Evolutionary conservation across 805 yeast genomes (phyloP), one percentile per base, ranked within the genome.

Genomic region (Ogataea corticis): DNA sequence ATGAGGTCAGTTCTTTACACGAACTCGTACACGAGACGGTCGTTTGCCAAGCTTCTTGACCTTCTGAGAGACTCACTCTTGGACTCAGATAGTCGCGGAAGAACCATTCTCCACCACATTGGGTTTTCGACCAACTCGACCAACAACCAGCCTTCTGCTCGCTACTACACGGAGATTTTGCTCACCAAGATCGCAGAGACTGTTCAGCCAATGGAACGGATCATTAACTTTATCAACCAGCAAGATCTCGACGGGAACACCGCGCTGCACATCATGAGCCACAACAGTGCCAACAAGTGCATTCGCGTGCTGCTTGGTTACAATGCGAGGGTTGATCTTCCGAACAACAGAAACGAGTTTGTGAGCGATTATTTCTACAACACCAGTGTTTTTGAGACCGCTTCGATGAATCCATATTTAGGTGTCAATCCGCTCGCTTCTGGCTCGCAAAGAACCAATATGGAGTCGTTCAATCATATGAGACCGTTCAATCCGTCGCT

Each of bases 101-200:
- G 87, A 55, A 89, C 96, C 0, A 82, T 95, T 0, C 68, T 94
- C 39, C 99, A 94, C 62, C 94, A 90, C 62, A 83, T 92, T 46
- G 87, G 92, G 18, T 76, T 71, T 55, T 80, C 84, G 48, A 82
- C 87, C 27, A 76, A 80, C 40, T 75, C 83, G n/a, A 72, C 75
- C 45, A 76, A 85, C 14, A 80, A 88, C 51, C 73, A 84, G 13
- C 86, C 91, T 1, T 83, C 96, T 7, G 87, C 96, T 9, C 70
- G 86, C 30, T 91, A 91, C 64, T 92, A 94, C 63, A 69, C 88
- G 54, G 94, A 86, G 58, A 76, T 82, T 11, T 68, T 91, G 33
- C 72, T 92, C 52, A 83, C 85, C 21, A 89, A 86, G 63, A 68
- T 91, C 35, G 76, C 86, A 2, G 85, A 83, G 51, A 57, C 57